A percentile compares a stretch with the other conserved stretches of the same genome.
Conservation (phyloP, 163 green algal species). For the Scenedesmus sp. region DNA sequence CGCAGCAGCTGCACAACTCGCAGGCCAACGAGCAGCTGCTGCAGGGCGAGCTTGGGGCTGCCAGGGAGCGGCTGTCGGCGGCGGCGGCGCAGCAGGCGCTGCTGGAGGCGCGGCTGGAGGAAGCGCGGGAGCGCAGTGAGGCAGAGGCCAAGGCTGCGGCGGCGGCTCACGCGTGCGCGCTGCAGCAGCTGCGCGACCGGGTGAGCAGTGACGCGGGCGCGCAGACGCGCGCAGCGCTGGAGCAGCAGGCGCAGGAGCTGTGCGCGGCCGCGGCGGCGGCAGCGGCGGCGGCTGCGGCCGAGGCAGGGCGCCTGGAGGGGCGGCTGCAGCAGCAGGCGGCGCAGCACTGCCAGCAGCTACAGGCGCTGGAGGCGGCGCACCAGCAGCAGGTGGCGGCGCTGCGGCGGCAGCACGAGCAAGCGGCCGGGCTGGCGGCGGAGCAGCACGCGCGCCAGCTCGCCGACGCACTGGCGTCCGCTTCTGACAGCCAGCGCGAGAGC, state of each 20-base stretch:
- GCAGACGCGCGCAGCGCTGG: conserved; percentile 15
- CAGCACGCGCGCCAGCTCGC: neutral
- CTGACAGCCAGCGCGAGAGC: conserved; percentile 5
- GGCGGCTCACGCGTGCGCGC: too few species aligned
- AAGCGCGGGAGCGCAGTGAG: neutral
- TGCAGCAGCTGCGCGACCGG: too few species aligned
- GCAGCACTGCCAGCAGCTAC: neutral
- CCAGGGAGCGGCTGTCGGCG: conserved; percentile 41
- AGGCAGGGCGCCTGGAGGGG: too few species aligned
- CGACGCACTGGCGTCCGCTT: too few species aligned
- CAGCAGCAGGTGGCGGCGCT: neutral
- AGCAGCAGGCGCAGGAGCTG: conserved; percentile 15
- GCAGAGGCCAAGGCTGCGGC: too few species aligned
- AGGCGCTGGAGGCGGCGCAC: neutral
- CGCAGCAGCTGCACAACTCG: conserved; percentile 51
- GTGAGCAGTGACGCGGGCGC: too few species aligned
- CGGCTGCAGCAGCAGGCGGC: too few species aligned
- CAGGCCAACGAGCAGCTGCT: conserved; percentile 46
- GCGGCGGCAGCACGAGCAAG: neutral
- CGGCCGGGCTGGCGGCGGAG: neutral
- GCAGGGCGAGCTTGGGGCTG: conserved; percentile 47
- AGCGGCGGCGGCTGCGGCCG: too few species aligned
- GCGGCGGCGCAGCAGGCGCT: conserved; percentile 5
- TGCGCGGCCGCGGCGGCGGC: neutral
- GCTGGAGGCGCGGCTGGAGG: neutral